Base-by-base conservation (phyloP, 768 basidiomycete genomes). In the Naganishia friedmannii region DNA sequence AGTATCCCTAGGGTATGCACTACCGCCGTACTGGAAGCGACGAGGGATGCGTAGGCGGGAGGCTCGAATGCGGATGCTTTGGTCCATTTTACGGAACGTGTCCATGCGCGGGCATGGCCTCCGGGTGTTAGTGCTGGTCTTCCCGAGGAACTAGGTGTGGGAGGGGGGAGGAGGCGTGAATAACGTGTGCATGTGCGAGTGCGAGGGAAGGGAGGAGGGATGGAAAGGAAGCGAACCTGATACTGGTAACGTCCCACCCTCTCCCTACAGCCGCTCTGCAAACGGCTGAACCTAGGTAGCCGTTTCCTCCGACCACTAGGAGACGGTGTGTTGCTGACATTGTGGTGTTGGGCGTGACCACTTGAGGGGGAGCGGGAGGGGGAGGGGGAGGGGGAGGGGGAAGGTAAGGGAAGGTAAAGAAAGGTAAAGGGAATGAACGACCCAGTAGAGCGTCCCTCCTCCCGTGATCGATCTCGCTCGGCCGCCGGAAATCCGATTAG, bases 281-380 rank as follows among this genome's bases (percentile, higher is more conserved):
- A 34, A 99, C 87, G 3, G 93, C 90, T 31, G 96, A 97, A 65
- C 96, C 94, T 76, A 99, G 88, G 83, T 96, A 98, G 6, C 96
- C 96, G 83, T 96, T 96, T 54, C 96, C 96, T n/a, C 96, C 96
- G 1, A 98, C 86, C 51, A 99, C 92, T n/a, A 97, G 87, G 45
- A 97, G 69, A 34, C 51, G 60, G 39, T 70, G 54, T 37, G 13
- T 56, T 29, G 69, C 37, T 6, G 68, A 69, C 68, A 69, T 69
- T 19, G 28, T 45, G 21, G 21, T 26, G n/a, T 42, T 15, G 42
- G 34, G 12, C 12, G 15, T 42, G 9, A 15, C 42, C 15, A 2
- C 2, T 2, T 42, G 42, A 10, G 15, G 7, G 42, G 9, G 15
- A 42, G 48, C 7, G 45, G 48, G n/a, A n/a, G n/a, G 13, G 12